Percentiles rank a stretch among this genome's conserved stretches.
Conservation (phyloP, 2,329 filamentous ascomycete species). For the Ascochyta rabiei region DNA sequence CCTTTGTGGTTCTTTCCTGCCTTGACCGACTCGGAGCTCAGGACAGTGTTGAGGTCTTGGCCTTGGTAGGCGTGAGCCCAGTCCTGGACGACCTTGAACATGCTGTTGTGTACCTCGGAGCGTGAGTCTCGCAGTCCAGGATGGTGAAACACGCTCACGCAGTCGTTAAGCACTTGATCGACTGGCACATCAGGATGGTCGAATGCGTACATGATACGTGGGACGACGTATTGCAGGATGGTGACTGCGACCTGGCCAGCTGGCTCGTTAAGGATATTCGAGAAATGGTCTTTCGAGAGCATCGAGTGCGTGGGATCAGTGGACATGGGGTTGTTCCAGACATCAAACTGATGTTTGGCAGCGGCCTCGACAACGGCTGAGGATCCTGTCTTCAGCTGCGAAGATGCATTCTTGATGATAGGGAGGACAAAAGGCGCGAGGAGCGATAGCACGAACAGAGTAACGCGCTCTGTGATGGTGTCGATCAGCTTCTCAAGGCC, state of each 20-base stretch:
- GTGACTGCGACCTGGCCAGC: conserved; percentile 55
- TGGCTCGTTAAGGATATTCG: conserved; percentile 57
- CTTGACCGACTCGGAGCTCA: conserved; percentile 83
- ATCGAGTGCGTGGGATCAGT: conserved; percentile 59
- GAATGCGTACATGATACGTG: conserved; percentile 90
- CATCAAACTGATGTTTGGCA: conserved; percentile 57
- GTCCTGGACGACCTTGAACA: conserved; percentile 83
- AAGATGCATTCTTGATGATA: conserved; percentile 85
- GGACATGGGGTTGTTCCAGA: conserved; percentile 55
- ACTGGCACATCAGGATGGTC: conserved; percentile 83
- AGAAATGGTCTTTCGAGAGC: conserved; percentile 60
- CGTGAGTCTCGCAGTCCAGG: conserved; percentile 78
- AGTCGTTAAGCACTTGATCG: conserved; percentile 81
- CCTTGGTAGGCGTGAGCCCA: conserved; percentile 78
- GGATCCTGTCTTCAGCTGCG: conserved; percentile 84
- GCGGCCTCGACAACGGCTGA: conserved; percentile 67
- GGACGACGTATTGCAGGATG: conserved; percentile 85
- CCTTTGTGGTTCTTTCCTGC: conserved; percentile 77
- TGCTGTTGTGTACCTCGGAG: conserved; percentile 80
- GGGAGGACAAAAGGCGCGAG: conserved; percentile 91
- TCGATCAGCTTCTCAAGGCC: conserved; percentile 89
- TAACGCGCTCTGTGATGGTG: conserved; percentile 90
- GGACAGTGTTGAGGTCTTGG: conserved; percentile 71
- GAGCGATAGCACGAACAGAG: conserved; percentile 87
- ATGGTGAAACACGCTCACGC: conserved; percentile 86